A percentile compares a stretch with the other conserved stretches of the same genome.
Conservation (phyloP, 176 grass and related monocot species). For the Urochloa ruziziensis region DNA sequence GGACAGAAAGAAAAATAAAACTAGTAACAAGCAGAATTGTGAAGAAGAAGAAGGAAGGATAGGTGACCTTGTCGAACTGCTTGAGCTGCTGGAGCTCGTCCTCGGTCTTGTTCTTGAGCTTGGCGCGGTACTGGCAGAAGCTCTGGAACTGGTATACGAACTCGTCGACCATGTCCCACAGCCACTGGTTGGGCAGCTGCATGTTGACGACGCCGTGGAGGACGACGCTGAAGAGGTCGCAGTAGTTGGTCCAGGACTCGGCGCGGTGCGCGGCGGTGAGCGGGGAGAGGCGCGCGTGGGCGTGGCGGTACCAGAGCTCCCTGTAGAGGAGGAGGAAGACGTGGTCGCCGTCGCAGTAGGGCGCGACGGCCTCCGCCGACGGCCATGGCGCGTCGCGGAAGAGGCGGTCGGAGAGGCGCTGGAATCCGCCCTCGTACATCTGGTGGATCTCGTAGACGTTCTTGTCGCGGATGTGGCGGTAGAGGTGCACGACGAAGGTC, state of each 20-base stretch:
- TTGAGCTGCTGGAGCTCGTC: constrained; percentile 87
- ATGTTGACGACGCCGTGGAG: constrained; percentile 98
- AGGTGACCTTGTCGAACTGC: constrained; percentile 66
- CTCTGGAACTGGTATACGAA: constrained; percentile 99
- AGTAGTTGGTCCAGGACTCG: constrained; percentile 97
- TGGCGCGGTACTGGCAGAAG: constrained; percentile 93
- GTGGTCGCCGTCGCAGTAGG: constrained; percentile 92
- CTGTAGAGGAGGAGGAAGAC: constrained; percentile 96
- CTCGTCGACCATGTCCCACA: constrained; percentile 98
- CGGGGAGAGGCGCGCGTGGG: constrained; percentile 67
- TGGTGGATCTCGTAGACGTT: constrained; percentile 99
- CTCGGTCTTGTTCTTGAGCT: constrained; percentile 80
- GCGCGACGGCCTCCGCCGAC: constrained; percentile 61
- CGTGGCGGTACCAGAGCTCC: constrained; percentile 98
- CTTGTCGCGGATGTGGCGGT: constrained; percentile 97
- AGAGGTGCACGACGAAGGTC: constrained; percentile 92
- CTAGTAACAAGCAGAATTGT: background rate
- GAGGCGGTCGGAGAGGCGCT: constrained; percentile 90
- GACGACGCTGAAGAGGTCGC: constrained; percentile 87
- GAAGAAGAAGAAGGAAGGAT: too few relatives aligned
- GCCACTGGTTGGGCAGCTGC: constrained; percentile 99
- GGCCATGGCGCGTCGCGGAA: constrained; percentile 93
- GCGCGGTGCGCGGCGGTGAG: constrained; percentile 69
- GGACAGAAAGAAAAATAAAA: background rate
- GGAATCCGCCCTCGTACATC: constrained; percentile 98